Percentiles rank a stretch among this genome's conserved stretches.
These are phyloP conservation scores for Coffea eugenioides DNA, from an alignment of 257 asterid genomes.

Conservation along the genomic window DNA sequence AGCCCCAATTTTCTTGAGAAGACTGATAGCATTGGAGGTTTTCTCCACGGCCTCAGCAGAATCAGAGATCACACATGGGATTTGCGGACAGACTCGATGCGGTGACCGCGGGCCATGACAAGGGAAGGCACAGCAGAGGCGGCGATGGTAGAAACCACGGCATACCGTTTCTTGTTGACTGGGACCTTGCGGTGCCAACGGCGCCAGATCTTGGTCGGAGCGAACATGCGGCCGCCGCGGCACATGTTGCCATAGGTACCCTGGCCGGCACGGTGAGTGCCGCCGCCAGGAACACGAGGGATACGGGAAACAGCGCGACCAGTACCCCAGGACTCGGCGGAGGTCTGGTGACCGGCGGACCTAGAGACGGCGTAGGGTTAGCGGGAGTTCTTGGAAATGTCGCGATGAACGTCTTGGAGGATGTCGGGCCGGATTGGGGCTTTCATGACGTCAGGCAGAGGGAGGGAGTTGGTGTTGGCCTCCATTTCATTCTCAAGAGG, in stretches of 20 bases:
- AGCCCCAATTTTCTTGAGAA: slow-evolving; percentile 69
- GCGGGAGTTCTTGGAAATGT: slow-evolving; percentile 62
- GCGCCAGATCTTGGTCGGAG: too few species aligned
- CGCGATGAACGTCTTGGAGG: slow-evolving; percentile 55
- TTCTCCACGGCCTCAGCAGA: slow-evolving; percentile 70
- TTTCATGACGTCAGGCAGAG: slow-evolving; percentile 67
- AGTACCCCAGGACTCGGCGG: slow-evolving; percentile 95
- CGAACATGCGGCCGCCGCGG: slow-evolving; percentile 21
- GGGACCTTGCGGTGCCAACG: too few species aligned
- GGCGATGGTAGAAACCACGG: too few species aligned
- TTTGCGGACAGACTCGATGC: slow-evolving; percentile 62
- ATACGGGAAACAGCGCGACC: slow-evolving; percentile 93
- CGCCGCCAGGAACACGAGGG: slow-evolving; percentile 93
- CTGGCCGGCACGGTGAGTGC: slow-evolving; percentile 92
- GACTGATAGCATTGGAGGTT: slow-evolving; percentile 46
- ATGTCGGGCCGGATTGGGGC: slow-evolving; percentile 72
- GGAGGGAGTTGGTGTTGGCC: slow-evolving; percentile 56
- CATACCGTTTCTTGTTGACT: too few species aligned
- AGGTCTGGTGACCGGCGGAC: slow-evolving; percentile 87
- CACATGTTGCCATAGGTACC: slow-evolving; percentile 95
- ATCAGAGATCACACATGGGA: slow-evolving; percentile 70
- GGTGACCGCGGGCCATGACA: slow-evolving; percentile 47
- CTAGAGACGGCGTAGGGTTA: slow-evolving; percentile 77
- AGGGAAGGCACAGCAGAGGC: too few species aligned
- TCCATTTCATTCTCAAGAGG: slow-evolving; percentile 66